Base-by-base conservation (phyloP, 495 filamentous ascomycete genomes). In the Penicillium nucicola region DNA sequence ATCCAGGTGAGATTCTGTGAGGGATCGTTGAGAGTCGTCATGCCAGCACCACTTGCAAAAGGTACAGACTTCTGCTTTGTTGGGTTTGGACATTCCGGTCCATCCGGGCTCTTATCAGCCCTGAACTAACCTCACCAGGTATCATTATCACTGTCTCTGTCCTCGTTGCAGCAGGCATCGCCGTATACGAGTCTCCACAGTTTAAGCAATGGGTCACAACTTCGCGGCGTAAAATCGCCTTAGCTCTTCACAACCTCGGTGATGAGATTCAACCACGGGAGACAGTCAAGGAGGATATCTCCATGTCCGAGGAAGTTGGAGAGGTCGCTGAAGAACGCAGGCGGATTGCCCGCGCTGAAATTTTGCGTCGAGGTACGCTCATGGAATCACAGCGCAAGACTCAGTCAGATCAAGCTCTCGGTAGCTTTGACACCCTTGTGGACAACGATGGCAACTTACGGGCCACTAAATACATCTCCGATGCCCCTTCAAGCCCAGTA, bases 101-200 rank as follows among this genome's bases (percentile, higher is more conserved):
- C 43, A 57, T 35, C 54, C 48, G 58, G 62, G 57, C 62, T 49
- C 68, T 71, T 74, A 74, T 71, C 65, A 69, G 64, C 60, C 33
- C 46, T 38, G 20, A 18, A 25, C 53, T 62, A 31, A 57, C 41
- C 13, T 51, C 33, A 42, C 32, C 75, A 92, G 90, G 84, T 58
- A 80, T 89, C 64, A 85, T 93, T 13, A 81, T 93, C 58, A 86
- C 82, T 52, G 77, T 89, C 12, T 81, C 85, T 34, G 81, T 91
- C 18, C 78, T 89, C 30, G 83, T 90, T 22, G 89, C 88, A 50
- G 88, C 89, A 35, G 88, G 89, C 6, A 83, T 93, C 45, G 90
- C 89, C 32, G 77, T 92, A 47, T 95, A 95, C 68, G 88, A 93
- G 63, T 88, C 82, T 17, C 89, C 88, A 11, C 85, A 92, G 66